Base-by-base conservation (phyloP, 768 basidiomycete species). In the Tylopilus vinaceipallidus region DNA sequence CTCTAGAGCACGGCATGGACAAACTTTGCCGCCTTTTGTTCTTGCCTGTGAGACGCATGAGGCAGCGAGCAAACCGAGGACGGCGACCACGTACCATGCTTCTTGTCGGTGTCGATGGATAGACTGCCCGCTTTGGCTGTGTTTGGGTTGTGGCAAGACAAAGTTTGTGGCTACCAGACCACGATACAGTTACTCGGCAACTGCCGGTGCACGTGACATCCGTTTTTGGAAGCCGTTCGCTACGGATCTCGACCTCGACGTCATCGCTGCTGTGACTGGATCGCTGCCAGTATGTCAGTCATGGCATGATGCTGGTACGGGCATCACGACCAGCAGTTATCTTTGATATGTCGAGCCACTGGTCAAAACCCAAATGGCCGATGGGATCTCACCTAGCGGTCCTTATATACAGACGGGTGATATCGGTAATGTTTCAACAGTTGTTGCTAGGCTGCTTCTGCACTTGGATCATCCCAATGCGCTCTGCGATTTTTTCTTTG, bases 111-210 rank as follows among this genome's bases (percentile, higher is more conserved):
- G 76, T 79, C 71, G 75, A 71, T 64, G 76, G 61, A 60, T 49
- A 52, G 14, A 16, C 22, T 14, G 32, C 32, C 23, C n/a, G 29
- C 53, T 72, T 64, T 63, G 55, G 57, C 40, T 63, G 59, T 74
- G 73, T 75, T 71, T 70, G 58, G n/a, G n/a, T 44, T 47, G 62
- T 60, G 59, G 62, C 73, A 70, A 62, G 69, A 67, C 75, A 84
- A 80, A 71, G 80, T 83, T 83, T 64, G 79, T 79, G 78, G 81
- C 81, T 82, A 74, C 63, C 53, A 47, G 33, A 11, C 42, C 14
- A 54, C 69, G 59, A 47, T 65, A 66, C 55, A 74, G 73, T 67
- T 70, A 17, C 47, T 55, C 72, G 75, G 72, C 24, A 56, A 38
- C 29, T 49, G 6, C 75, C 77, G 73, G 27, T n/a, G n/a, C n/a